Percentiles rank a stretch among this genome's conserved stretches.
These are phyloP conservation scores for Boletus huronensis DNA, from an alignment of 768 basidiomycete genomes.

Conservation along the genomic window DNA sequence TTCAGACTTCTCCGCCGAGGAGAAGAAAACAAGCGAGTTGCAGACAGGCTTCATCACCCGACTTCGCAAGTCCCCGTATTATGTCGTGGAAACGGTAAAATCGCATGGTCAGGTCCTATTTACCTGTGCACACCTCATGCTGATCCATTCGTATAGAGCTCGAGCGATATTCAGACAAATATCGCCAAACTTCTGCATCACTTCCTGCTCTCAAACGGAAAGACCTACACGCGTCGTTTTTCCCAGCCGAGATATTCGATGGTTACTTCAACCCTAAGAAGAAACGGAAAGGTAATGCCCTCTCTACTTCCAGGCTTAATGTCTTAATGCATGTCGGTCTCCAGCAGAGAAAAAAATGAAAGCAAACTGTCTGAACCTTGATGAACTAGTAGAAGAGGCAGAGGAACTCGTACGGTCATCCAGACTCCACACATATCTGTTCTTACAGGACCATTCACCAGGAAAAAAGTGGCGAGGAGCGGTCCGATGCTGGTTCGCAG, in stretches of 20 bases:
- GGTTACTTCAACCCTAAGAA: conserved; percentile 75
- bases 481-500: conserved; percentile 65
- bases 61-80: conserved; percentile 69
- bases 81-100: conserved; percentile 67
- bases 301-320: not conserved
- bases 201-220: conserved; percentile 67
- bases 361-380: conserved; percentile 55
- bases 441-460: conserved; percentile 21
- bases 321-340: not conserved
- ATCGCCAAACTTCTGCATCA: conserved; percentile 55
- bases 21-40: conserved; percentile 59
- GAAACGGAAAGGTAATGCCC: conserved; percentile 46
- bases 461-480: conserved; percentile 72
- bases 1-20: conserved; percentile 60
- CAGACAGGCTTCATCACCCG: conserved; percentile 66
- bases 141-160: conserved; percentile 46
- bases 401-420: conserved; percentile 48
- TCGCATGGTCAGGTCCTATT: conserved; percentile 44
- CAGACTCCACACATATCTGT: not conserved
- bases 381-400: conserved; percentile 63
- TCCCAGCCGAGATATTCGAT: conserved; percentile 73
- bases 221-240: conserved; percentile 72
- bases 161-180: conserved; percentile 82
- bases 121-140: not conserved
- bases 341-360: conserved; percentile 31